Evolutionary conservation across 2,329 filamentous ascomycete species (phyloP), one percentile per base, ranked within the genome.

Genomic region (Trichoderma lentiforme): DNA sequence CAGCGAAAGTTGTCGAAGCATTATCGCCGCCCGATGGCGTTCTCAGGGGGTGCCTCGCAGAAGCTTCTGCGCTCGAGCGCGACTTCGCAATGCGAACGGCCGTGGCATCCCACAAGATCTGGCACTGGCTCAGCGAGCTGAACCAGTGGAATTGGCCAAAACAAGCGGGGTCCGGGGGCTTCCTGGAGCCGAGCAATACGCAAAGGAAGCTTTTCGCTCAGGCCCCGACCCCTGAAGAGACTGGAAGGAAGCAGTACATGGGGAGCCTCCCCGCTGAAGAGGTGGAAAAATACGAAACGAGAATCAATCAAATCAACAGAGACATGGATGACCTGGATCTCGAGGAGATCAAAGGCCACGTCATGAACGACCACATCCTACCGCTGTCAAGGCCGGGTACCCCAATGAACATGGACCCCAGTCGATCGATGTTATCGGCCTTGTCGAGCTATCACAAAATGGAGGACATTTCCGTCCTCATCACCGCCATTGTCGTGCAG

Each of bases 401-500:
- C 11, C 81, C 82, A 3, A 75, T 80, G 43, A 79, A 80, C 21
- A 76, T 78, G 47, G 69, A 71, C 64, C 78, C 79, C 21, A 77
- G 76, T 26, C 76, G 73, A 36, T 74, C 73, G 3, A 76, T 85
- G 12, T 83, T 85, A 47, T 74, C 73, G 5, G 76, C 85, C 11
- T 83, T 85, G 61, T 77, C 88, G 2, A 84, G 80, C 62, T 93
- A 93, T 80, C 88, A 88, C 74, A 90, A 88, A 73, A 89, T 98
- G 85, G 94, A 96, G 76, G 96, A 98, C 80, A 90, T 97, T 77
- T 95, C 94, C 9, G 93, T 95, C 28, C 87, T 98, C 61, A 88
- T 98, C 71, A 98, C 96, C 1, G 93, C 95, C 32, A 97, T 95
- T 39, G 92, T 97, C 21, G 83, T 99, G n/a, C 93, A 96, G 78